Evolutionary conservation across 768 basidiomycete genomes (phyloP).

Genomic region (Hygrocybe coccinea): DNA sequence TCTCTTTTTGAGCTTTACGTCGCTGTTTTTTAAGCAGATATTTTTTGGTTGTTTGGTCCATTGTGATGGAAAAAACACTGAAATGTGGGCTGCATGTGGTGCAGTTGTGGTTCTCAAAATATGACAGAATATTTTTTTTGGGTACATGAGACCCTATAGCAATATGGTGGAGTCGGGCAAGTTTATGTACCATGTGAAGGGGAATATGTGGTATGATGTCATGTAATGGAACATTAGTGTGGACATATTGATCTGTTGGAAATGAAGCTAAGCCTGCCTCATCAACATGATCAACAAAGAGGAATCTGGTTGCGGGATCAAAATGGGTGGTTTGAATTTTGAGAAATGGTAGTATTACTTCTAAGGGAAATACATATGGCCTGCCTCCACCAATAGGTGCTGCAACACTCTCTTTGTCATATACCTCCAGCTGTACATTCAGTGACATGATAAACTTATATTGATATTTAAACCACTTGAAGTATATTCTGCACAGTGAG

Average conservation of each 20-base stretch:
- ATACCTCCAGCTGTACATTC: neutral
- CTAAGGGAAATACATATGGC: neutral
- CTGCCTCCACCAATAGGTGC: neutral
- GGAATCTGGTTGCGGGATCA: neutral
- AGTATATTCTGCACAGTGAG: neutral
- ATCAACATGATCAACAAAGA: constrained; percentile 3
- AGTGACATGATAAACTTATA: neutral
- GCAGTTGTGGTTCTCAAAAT: neutral
- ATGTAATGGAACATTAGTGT: neutral
- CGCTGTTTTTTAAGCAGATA: neutral
- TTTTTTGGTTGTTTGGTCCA: neutral
- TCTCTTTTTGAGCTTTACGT: neutral
- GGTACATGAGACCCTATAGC: neutral
- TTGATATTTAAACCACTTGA: neutral
- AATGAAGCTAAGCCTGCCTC: neutral
- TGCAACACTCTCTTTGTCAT: no score
- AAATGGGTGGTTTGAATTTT: neutral
- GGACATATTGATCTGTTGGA: neutral
- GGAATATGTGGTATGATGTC: neutral
- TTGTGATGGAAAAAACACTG: neutral
- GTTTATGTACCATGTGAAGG: neutral
- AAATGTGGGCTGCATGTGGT: neutral
- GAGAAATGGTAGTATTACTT: neutral
- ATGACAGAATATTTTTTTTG: neutral
- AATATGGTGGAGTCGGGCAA: neutral